Base-by-base conservation (phyloP, 2,329 filamentous ascomycete genomes). In the Neopestalotiopsis sp. region DNA sequence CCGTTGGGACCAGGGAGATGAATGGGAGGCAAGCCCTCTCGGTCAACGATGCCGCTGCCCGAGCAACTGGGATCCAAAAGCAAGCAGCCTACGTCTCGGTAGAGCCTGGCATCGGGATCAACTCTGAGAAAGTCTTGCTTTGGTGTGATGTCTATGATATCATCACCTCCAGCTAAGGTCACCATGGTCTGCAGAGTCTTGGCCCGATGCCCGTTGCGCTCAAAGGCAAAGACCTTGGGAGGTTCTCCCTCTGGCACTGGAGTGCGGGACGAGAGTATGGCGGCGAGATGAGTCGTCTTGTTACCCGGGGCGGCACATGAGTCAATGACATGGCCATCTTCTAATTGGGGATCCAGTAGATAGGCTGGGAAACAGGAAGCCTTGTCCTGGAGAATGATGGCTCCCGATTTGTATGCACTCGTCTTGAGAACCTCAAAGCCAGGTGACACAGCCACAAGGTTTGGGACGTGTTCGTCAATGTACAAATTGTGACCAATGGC, bases 291-390 rank as follows among this genome's bases (percentile, higher is more conserved):
- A 7, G 95, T 98, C 1, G 96, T 98, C 82, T 99, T 99, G 80
- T 99, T 99, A 5, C 96, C 96, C 1, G 96, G 96, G 0, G 96
- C 96, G 0, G 96, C 94, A 78, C 95, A 98, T 0, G 93, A 93
- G 79, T 99, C 96, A n/a, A 98, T 89, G 9, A 97, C 84, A 75
- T 96, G 90, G 30, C 94, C 94, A 72, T 91, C 88, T 68, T 88
- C 84, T 9, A 89, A 82, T 0, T 82, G 82, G 0, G 92, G 90
- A 65, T 97, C 86, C 0, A 99, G 84, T 2, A 99, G 84, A 77
- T 96, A 96, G 0, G 95, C 96, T 0, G 96, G 96, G 76, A 99
- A 98, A 77, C 96, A 99, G 0, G 95, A 98, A 0, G 96, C 95
- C 80, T 98, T 98, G 77, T 98, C 96, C 79, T 99, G 96, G 30